A percentile compares a stretch with the other conserved stretches of the same genome.
Conservation (phyloP, 2,329 filamentous ascomycete genomes). For the Penicillium sp. region DNA sequence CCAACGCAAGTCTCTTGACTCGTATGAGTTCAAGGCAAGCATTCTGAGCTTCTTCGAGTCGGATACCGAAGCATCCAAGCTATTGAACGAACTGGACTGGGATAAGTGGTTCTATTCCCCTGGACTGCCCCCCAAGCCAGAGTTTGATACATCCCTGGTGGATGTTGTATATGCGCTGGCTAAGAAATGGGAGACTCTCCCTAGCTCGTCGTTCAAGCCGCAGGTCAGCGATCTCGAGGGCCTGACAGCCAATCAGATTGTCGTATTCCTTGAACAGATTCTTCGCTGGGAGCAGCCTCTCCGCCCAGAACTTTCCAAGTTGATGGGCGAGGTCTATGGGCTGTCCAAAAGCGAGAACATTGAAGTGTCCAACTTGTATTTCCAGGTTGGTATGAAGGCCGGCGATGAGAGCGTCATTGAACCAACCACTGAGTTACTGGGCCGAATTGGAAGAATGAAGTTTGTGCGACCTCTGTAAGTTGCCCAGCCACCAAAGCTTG, state of each 20-base stretch:
- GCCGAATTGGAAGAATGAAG: constrained; percentile 91
- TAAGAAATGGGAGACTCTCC: constrained; percentile 70
- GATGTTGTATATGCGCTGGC: constrained; percentile 83
- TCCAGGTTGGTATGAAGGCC: constrained; percentile 74
- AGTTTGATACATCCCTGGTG: constrained; percentile 85
- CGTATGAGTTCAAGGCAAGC: constrained; percentile 89
- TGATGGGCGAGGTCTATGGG: constrained; percentile 74
- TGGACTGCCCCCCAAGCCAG: constrained; percentile 84
- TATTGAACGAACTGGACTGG: constrained; percentile 78
- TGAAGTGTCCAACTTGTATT: constrained; percentile 80
- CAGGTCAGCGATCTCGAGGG: constrained; percentile 66
- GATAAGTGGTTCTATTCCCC: constrained; percentile 85
- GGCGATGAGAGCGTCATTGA: constrained; percentile 68
- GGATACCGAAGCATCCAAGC: constrained; percentile 63
- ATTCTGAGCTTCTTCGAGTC: constrained; percentile 79
- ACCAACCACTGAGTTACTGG: constrained; percentile 72
- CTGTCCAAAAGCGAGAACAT: constrained; percentile 77
- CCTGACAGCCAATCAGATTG: constrained; percentile 83
- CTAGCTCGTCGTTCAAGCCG: constrained; percentile 58
- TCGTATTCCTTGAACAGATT: constrained; percentile 84
- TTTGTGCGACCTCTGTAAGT: constrained; percentile 80
- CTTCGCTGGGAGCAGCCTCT: constrained; percentile 68
- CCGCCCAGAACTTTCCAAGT: constrained; percentile 63
- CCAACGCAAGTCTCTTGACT: constrained; percentile 84
- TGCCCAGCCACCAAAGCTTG: neutral